A percentile compares a stretch with the other conserved stretches of the same genome.
phyloP scores from a whole-genome alignment of 495 filamentous ascomycete species.

The Paragyromitra xinjiangensis region DNA sequence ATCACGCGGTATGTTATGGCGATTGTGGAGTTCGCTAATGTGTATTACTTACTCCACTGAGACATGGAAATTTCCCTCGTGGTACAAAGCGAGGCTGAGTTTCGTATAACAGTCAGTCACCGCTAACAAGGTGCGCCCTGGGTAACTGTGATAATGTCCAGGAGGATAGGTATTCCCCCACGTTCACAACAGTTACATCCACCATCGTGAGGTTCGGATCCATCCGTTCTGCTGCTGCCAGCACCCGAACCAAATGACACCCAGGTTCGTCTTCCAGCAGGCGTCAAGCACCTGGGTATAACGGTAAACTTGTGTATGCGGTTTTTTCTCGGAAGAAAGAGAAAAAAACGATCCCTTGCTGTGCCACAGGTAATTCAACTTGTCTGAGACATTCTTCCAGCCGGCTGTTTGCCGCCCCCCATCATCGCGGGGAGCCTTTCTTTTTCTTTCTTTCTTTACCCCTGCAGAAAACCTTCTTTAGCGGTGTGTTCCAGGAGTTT shows the following conservation, averaged over 20 bases:
- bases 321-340: background rate
- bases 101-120: background rate
- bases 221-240: background rate
- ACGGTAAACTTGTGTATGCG: background rate
- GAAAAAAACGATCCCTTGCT: background rate
- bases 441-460: background rate
- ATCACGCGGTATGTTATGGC: background rate
- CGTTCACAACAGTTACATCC: background rate
- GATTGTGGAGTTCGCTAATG: constrained; percentile 22
- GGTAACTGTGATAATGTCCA: constrained; percentile 2
- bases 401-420: constrained; percentile 26
- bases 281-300: constrained; percentile 12
- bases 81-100: constrained; percentile 16
- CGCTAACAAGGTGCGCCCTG: constrained; percentile 4
- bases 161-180: background rate
- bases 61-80: constrained; percentile 24
- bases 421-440: constrained; percentile 16
- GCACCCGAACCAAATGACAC: background rate
- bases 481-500: constrained; percentile 17
- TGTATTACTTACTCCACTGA: constrained; percentile 13
- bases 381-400: constrained; percentile 13
- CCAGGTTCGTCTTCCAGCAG: background rate
- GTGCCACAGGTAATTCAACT: background rate
- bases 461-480: constrained; percentile 41
- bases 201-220: constrained; percentile 3